phyloP scores from a whole-genome alignment of 2,329 filamentous ascomycete genomes.

The Epichloe sibirici region DNA sequence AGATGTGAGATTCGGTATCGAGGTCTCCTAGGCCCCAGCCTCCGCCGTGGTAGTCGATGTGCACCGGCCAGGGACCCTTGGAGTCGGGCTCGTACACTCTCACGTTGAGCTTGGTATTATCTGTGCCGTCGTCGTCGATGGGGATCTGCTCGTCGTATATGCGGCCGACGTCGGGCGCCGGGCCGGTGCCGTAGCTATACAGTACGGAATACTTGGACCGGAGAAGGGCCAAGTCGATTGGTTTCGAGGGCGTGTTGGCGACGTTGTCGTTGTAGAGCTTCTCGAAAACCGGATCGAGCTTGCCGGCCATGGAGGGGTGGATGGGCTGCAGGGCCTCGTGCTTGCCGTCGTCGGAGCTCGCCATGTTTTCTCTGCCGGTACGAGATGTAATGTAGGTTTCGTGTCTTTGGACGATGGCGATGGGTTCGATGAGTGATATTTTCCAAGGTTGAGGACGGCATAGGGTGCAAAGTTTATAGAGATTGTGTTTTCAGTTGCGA shows the following conservation, averaged over 20 bases:
- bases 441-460: too few species aligned
- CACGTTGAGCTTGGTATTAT: constrained; percentile 16
- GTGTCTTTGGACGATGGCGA: too few species aligned
- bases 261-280: constrained; percentile 35
- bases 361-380: not conserved
- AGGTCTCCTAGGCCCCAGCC: constrained; percentile 38
- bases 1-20: constrained; percentile 36
- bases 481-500: too few species aligned
- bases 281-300: constrained; percentile 33
- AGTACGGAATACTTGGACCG: constrained; percentile 30
- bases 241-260: constrained; percentile 26
- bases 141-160: constrained; percentile 26
- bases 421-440: too few species aligned
- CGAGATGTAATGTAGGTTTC: too few species aligned
- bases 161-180: constrained; percentile 27
- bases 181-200: constrained; percentile 31
- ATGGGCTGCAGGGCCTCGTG: constrained; percentile 35
- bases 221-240: constrained; percentile 26
- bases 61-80: constrained; percentile 31
- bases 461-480: too few species aligned
- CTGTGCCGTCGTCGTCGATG: constrained; percentile 19
- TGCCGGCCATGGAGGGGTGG: constrained; percentile 32
- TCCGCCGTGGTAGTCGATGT: constrained; percentile 37
- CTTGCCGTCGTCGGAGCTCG: constrained; percentile 4
- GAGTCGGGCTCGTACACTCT: constrained; percentile 32